phyloP scores from a whole-genome alignment of 805 yeast species.

The Saccharomycopsis sp. region DNA sequence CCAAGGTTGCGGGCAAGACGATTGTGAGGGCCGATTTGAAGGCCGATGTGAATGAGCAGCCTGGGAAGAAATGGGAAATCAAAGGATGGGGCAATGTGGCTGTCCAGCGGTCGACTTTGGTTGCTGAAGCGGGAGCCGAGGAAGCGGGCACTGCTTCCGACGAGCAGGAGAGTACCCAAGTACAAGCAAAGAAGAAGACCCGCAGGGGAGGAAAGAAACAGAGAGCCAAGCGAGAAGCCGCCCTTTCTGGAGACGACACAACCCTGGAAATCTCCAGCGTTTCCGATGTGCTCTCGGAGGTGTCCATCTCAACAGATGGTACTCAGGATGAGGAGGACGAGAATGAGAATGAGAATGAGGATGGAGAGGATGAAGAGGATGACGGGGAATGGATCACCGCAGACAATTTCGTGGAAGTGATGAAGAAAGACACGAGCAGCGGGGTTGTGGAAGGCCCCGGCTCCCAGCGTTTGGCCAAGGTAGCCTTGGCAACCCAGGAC shows the following conservation, averaged over 20 bases:
- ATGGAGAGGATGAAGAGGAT: slow-evolving; percentile 49
- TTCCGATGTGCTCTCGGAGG: too few species aligned
- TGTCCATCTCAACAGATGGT: too few species aligned
- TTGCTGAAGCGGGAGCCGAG: too few species aligned
- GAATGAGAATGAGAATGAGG: slow-evolving; percentile 10
- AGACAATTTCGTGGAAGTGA: slow-evolving; percentile 64
- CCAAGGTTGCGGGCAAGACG: background rate
- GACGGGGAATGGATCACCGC: slow-evolving; percentile 95
- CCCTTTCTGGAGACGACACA: slow-evolving; percentile 7
- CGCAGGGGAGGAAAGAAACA: slow-evolving; percentile 62
- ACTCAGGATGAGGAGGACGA: too few species aligned
- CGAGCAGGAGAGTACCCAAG: background rate
- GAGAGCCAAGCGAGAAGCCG: slow-evolving; percentile 46
- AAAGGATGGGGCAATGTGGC: background rate
- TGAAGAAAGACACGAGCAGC: slow-evolving; percentile 62
- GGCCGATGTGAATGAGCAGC: slow-evolving; percentile 11
- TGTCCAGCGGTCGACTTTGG: too few species aligned
- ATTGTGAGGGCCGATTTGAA: slow-evolving; percentile 16
- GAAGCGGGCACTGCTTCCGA: too few species aligned
- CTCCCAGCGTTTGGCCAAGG: slow-evolving; percentile 40
- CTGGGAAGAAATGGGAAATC: background rate
- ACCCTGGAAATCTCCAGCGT: too few species aligned
- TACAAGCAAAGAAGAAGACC: slow-evolving; percentile 29
- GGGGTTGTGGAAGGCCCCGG: slow-evolving; percentile 33
- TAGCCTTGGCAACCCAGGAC: slow-evolving; percentile 90